These are phyloP conservation scores for Hemisphaericaspora xylofermentans DNA, from an alignment of 1,139 yeast species.

Conservation along the genomic window DNA sequence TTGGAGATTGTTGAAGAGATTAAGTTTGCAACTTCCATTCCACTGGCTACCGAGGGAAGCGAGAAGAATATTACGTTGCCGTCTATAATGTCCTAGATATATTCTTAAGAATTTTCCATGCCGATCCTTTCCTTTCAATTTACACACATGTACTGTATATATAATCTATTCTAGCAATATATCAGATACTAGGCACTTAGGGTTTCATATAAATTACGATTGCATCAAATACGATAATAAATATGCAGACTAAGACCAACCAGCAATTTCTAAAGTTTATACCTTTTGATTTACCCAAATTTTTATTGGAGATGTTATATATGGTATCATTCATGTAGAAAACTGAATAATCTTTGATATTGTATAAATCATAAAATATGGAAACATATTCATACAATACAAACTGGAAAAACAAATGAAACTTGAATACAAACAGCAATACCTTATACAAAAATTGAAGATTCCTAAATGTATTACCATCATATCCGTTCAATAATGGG, in stretches of 20 bases:
- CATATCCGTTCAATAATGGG: slow-evolving; percentile 1
- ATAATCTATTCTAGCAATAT: not conserved
- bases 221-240: slow-evolving; percentile 4
- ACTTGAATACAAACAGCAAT: slow-evolving; percentile 10
- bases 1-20: no score
- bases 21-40: no score
- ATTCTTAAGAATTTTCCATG: no score
- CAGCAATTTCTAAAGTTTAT: not conserved
- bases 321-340: slow-evolving; percentile 4
- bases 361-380: slow-evolving; percentile 12
- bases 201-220: not conserved
- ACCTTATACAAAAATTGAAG: slow-evolving; percentile 5
- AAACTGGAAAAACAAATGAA: slow-evolving; percentile 14
- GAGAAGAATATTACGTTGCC: no score
- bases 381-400: slow-evolving; percentile 19
- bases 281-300: not conserved
- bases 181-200: not conserved
- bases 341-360: slow-evolving; percentile 6
- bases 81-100: no score
- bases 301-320: not conserved
- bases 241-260: slow-evolving; percentile 1
- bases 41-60: no score
- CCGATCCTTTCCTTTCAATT: no score
- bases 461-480: not conserved
- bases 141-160: no score